Base-by-base conservation (phyloP, 306 rosid genomes). In the Astragalus glycyphyllos region DNA sequence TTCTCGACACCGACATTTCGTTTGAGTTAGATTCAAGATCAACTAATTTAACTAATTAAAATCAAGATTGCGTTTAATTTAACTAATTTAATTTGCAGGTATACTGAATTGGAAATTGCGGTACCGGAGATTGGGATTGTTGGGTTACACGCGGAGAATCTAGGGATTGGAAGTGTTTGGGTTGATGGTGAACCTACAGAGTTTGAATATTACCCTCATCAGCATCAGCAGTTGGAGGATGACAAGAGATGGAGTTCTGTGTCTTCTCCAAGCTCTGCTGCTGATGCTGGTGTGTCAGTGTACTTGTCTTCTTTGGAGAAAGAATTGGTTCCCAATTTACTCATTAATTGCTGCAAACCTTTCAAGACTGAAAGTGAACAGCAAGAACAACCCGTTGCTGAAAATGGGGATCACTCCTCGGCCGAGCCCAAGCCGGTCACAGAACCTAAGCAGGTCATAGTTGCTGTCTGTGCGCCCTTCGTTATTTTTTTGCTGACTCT, bases 61-160 rank as follows among this genome's bases (percentile, higher is more conserved):
- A 11, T 49, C 12, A n/a, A 14, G 23, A 4, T 41, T 8, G 29
- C 10, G 6, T 65, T 34, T 58, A 2, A 26, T 13, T 59, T 38
- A 60, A 38, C 41, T 60, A 2, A 32, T 53, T 63, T 32, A 4
- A 42, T 40, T 56, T 66, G 76, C 77, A 89, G 99, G 81, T 89
- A 86, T 56, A 84, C 97, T 40, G 99, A 89, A 86, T 75, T 91
- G 87, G 91, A 91, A 79, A 86, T 94, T 66, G 81, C 81, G 29
- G 99, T 94, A 10, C 97, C 97, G 37, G 97, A 94, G 50, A 94
- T 89, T 59, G 99, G 99, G 49, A 84, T 94, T 75, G 92, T 91
- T 12, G 97, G 97, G 29, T 53, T 94, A 65, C 96, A 94, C 78
- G 99, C 97, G 3, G 99, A 94, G 85, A 91, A 94, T 81, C 72